Evolutionary conservation across 2,329 filamentous ascomycete species (phyloP), one percentile per base, ranked within the genome.

Genomic region (Cadophora luteo-olivacea): DNA sequence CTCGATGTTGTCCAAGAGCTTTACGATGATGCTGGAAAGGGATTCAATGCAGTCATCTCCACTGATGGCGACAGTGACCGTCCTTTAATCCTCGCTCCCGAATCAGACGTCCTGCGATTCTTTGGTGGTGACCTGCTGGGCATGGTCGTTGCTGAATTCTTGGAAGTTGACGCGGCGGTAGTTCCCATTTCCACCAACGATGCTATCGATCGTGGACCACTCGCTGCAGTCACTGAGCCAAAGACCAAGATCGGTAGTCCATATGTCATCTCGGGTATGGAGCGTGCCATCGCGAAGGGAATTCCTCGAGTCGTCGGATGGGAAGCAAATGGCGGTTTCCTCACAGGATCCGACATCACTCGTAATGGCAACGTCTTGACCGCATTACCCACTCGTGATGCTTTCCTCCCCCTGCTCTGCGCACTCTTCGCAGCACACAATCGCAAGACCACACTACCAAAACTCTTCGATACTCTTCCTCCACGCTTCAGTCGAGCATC

Each of bases 171-270:
- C 52, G 72, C 77, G 3, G 76, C 75, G 11, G 76, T 78, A n/a
- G 77, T 79, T 22, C 77, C 77, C 0, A 78, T 79, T 66, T 77
- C 76, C 71, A 75, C 72, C 61, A 79, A 79, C 55, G 77, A 79
- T 64, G 77, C 77, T 16, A 78, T 79, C 57, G 77, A 79, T 65
- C 73, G 74, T 32, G 77, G 77, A 41, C 51, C 73, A 12, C 70
- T 79, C 7, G 74, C 76, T 19, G 11, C 58, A 48, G 74, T 73
- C 33, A 73, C 72, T 4, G 73, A 77, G 61, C 74, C 77, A 0
- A 78, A 78, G 68, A 79, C 77, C 0, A 78, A 78, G 68, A 79
- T 78, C 38, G 77, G 77, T 24, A 79, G 77, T 48, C 77, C 77
- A 3, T 78, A 78, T 55, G 77, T 79, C 51, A 79, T 79, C 48